Percentiles rank a stretch among this genome's conserved stretches.
Conservation (phyloP, 2,329 filamentous ascomycete species). For the Huntiella omanensis region DNA sequence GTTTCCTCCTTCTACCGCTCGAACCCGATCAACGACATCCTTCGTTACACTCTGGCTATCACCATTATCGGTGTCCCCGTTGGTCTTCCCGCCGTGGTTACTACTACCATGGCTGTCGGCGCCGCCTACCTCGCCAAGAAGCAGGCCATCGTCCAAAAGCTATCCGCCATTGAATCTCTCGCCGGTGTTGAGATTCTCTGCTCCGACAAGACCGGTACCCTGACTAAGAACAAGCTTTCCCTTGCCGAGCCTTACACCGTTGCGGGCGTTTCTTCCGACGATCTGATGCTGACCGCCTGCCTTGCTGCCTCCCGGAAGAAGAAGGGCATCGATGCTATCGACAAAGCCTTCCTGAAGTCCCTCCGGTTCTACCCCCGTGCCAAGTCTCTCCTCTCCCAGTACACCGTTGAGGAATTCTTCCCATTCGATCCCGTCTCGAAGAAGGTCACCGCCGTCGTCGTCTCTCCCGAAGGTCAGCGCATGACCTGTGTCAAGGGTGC, state of each 20-base stretch:
- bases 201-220: too few relatives aligned
- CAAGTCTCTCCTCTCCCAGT: slow-evolving; percentile 63
- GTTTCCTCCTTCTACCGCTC: slow-evolving; percentile 75
- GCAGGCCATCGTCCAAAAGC: too few relatives aligned
- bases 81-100: slow-evolving; percentile 82
- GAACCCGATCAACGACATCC: slow-evolving; percentile 58
- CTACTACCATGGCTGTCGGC: slow-evolving; percentile 87
- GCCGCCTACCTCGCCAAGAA: slow-evolving; percentile 30
- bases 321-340: too few relatives aligned
- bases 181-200: too few relatives aligned
- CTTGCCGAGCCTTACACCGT: too few relatives aligned
- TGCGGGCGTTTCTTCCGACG: too few relatives aligned
- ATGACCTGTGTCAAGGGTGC: slow-evolving; percentile 86
- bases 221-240: too few relatives aligned
- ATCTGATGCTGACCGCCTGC: too few relatives aligned
- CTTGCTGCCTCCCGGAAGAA: too few relatives aligned
- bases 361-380: slow-evolving; percentile 66
- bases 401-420: slow-evolving; percentile 49
- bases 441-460: slow-evolving; percentile 70
- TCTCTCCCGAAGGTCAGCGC: slow-evolving; percentile 65
- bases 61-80: slow-evolving; percentile 86
- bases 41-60: slow-evolving; percentile 72
- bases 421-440: slow-evolving; percentile 52
- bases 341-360: slow-evolving; percentile 46
- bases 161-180: too few relatives aligned